phyloP scores from a whole-genome alignment of 306 rosid species.

The Sphenostylis stenocarpa region DNA sequence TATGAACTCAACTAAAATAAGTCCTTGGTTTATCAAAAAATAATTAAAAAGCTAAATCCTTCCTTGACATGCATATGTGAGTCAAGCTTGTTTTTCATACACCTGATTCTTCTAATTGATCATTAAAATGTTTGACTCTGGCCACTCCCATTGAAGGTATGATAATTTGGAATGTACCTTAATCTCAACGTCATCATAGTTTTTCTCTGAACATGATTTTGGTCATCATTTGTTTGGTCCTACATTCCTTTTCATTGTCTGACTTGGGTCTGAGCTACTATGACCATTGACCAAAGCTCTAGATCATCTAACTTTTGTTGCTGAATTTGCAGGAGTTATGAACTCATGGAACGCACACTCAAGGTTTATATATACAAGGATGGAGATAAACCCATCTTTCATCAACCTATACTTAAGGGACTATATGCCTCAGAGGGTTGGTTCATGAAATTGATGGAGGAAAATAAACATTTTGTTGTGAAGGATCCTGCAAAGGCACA shows the following conservation, averaged over 20 bases:
- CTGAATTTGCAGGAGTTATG: conserved; percentile 74
- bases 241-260: background rate
- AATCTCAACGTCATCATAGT: background rate
- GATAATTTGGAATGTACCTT: background rate
- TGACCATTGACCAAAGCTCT: conserved; percentile 16
- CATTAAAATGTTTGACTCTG: conserved; percentile 7
- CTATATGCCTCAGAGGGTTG: conserved; percentile 95
- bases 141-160: background rate
- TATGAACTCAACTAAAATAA: background rate
- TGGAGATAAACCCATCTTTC: conserved; percentile 85
- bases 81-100: background rate
- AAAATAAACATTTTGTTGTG: conserved; percentile 63
- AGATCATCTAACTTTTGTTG: background rate
- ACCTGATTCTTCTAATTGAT: conserved; percentile 12
- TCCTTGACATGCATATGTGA: background rate
- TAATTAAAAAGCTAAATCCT: background rate
- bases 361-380: conserved; percentile 87
- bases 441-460: conserved; percentile 96
- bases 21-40: too few species aligned
- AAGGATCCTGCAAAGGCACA: conserved; percentile 88
- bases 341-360: conserved; percentile 82
- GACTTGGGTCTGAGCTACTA: conserved; percentile 17
- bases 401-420: conserved; percentile 82
- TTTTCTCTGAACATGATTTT: background rate
- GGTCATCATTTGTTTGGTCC: background rate